phyloP scores from a whole-genome alignment of 2,329 filamentous ascomycete species.

The Sarocladiaceae sp. region DNA sequence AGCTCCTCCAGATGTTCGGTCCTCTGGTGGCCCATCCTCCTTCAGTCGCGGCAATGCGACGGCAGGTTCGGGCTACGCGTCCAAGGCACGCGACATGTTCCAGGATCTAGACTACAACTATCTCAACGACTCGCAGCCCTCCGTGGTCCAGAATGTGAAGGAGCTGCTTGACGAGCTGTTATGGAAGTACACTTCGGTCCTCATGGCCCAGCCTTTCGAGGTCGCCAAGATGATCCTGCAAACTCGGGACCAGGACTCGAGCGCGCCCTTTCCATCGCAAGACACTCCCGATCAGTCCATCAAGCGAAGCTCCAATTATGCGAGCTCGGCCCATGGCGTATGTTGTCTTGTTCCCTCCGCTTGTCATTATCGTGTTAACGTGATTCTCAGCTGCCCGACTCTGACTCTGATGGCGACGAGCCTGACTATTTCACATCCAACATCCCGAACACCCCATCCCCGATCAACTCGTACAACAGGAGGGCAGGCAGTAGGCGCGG shows the following conservation, averaged over 20 bases:
- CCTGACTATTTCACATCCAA: slow-evolving; percentile 77
- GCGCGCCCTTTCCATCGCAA: slow-evolving; percentile 24
- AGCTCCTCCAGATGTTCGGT: slow-evolving; percentile 26
- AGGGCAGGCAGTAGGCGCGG: slow-evolving; percentile 23
- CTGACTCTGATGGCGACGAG: slow-evolving; percentile 69
- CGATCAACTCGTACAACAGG: slow-evolving; percentile 26
- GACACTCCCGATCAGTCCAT: slow-evolving; percentile 17
- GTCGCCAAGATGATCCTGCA: slow-evolving; percentile 93
- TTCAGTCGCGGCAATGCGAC: slow-evolving; percentile 36
- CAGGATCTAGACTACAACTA: slow-evolving; percentile 91
- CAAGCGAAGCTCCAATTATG: slow-evolving; percentile 25
- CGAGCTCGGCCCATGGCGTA: slow-evolving; percentile 30
- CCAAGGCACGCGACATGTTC: slow-evolving; percentile 75
- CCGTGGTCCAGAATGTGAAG: slow-evolving; percentile 66
- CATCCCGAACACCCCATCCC: slow-evolving; percentile 47
- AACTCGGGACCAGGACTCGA: slow-evolving; percentile 53
- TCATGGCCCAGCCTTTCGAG: slow-evolving; percentile 94
- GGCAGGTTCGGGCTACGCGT: slow-evolving; percentile 25
- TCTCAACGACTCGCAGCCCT: slow-evolving; percentile 68
- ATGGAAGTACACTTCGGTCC: slow-evolving; percentile 85
- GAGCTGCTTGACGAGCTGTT: slow-evolving; percentile 76
- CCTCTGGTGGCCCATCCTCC: slow-evolving; percentile 33
- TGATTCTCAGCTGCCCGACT: slow-evolving; percentile 38
- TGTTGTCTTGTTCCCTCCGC: slow-evolving; percentile 10
- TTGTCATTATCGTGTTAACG: background rate